Evolutionary conservation across 495 filamentous ascomycete genomes (phyloP).

Genomic region (Glarea lozoyensis): DNA sequence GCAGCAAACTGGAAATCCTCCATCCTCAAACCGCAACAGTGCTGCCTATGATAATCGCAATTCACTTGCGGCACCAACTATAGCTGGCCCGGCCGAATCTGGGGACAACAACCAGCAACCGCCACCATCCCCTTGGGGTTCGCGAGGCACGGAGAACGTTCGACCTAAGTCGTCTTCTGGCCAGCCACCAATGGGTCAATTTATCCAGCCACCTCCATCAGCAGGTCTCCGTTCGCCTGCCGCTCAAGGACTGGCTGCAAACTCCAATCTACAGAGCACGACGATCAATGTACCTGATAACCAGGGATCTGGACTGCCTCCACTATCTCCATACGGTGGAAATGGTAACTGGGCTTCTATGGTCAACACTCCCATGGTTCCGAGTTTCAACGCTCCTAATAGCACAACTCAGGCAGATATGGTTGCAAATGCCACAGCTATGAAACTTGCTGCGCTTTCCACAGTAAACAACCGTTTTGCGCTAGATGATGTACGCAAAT

Average conservation of each 20-base stretch:
- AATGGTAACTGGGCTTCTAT: constrained; percentile 97
- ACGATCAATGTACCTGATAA: constrained; percentile 69
- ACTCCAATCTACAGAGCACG: constrained; percentile 69
- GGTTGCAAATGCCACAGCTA: constrained; percentile 97
- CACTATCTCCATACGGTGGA: constrained; percentile 82
- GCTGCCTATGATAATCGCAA: constrained; percentile 70
- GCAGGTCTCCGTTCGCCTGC: constrained; percentile 78
- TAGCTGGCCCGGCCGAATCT: constrained; percentile 44
- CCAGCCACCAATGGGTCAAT: constrained; percentile 93
- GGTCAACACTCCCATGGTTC: constrained; percentile 94
- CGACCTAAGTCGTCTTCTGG: constrained; percentile 86
- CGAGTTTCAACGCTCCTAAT: constrained; percentile 59
- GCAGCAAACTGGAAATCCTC: constrained; percentile 82
- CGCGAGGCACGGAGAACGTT: constrained; percentile 41
- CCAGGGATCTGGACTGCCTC: constrained; percentile 54
- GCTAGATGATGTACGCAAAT: constrained; percentile 90
- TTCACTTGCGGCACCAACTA: constrained; percentile 61
- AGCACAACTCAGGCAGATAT: constrained; percentile 77
- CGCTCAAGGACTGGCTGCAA: constrained; percentile 55
- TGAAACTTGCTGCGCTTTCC: constrained; percentile 94
- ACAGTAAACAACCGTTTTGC: constrained; percentile 98
- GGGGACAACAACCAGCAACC: constrained; percentile 47
- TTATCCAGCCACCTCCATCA: constrained; percentile 73
- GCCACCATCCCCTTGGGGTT: constrained; percentile 71
- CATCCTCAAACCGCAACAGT: constrained; percentile 90